Base-by-base conservation (phyloP, 1,139 yeast species). In the Pichia terricola region DNA sequence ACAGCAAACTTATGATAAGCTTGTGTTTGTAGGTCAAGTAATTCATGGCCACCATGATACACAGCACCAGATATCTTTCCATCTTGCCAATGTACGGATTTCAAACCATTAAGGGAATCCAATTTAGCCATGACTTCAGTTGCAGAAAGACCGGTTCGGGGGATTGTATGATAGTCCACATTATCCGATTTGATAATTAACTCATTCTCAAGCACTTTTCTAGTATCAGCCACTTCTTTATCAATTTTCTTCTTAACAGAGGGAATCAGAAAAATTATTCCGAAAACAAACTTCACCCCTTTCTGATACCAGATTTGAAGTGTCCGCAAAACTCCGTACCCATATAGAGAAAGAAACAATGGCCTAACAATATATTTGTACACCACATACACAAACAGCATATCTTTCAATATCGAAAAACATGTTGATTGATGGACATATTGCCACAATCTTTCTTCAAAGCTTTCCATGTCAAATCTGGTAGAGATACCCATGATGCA, bases 31-130 rank as follows among this genome's bases (percentile, higher is more conserved):
- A 91, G 66, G 34, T 73, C 66, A 39, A 85, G 69, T 45, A 89
- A 65, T 16, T 82, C 86, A 22, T 73, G 68, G 6, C 96, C 96
- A 33, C 97, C 97, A 57, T 91, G 97, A 57, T 91, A 91, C 6
- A 91, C 97, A 0, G 96, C 97, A 11, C 98, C 98, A 32, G 95
- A 83, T 1, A 89, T 86, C 50, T 79, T 72, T 6, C 98, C 98
- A 41, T 72, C 70, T 57, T 77, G 72, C 96, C 96, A 89, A 47
- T 79, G 81, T 1, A 88, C 70, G 52, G 55, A 47, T 22, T 53
- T 45, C 7, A 58, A 41, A 7, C 56, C 45, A 26, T 60, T 56
- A 26, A 56, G 62, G 31, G 64, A 63, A 39, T 74, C 73, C 50
- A 87, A 64, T 50, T 79, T 78, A 1, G 56, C 53, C 26, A 69